Evolutionary conservation across 208 protist genomes (phyloP).

Genomic region (Herpetomonas samuelpessoai): DNA sequence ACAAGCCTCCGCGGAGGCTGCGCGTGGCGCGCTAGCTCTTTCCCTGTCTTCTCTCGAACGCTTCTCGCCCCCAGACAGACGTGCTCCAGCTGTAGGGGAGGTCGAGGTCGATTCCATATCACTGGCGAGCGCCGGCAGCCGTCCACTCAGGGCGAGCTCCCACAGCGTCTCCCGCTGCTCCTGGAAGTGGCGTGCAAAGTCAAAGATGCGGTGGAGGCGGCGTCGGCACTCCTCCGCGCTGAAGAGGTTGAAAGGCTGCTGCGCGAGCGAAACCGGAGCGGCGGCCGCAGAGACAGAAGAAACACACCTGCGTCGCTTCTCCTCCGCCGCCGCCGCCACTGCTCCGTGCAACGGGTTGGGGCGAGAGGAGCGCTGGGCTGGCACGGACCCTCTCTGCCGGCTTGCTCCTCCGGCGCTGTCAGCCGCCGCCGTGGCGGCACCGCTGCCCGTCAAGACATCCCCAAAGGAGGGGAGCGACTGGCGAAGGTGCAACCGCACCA

Average conservation of each 20-base stretch:
- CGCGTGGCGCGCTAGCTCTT: no score
- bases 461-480: constrained; percentile 22
- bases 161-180: constrained; percentile 18
- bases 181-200: constrained; percentile 40
- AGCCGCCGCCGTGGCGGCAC: no score
- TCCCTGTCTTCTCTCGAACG: no score
- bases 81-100: not conserved
- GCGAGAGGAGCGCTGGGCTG: not conserved
- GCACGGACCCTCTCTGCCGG: no score
- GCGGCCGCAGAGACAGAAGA: not conserved
- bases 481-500: constrained; percentile 20
- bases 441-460: constrained; percentile 28
- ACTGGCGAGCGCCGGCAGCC: constrained; percentile 5
- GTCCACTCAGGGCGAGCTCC: constrained; percentile 14
- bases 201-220: constrained; percentile 44
- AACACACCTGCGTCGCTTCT: no score
- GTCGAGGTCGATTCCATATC: not conserved
- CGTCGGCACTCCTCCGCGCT: constrained; percentile 51
- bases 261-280: constrained; percentile 12
- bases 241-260: constrained; percentile 48
- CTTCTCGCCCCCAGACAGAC: not conserved
- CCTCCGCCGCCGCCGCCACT: no score
- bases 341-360: no score
- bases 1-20: no score
- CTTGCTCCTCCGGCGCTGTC: not conserved